Percentiles rank a stretch among this genome's conserved stretches.
Evolutionary conservation across 345 rosid genomes (phyloP).

Genomic region (Syzygium oleosum): DNA sequence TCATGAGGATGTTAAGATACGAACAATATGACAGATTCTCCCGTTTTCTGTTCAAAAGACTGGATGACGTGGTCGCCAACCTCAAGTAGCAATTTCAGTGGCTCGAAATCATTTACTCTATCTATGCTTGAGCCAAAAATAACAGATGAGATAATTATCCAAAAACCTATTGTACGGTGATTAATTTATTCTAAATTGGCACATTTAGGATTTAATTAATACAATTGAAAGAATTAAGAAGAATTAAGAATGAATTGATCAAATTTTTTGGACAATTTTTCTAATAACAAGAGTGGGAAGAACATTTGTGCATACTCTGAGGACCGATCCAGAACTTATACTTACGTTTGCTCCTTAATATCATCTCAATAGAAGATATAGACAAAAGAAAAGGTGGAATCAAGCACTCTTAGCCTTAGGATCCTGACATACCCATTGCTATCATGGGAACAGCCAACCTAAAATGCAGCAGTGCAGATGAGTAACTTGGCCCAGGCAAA

Average conservation of each 20-base stretch:
- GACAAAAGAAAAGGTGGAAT: not conserved
- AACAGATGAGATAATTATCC: not conserved
- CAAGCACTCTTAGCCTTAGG: fast-evolving
- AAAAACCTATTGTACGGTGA: no score
- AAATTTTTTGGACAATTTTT: no score
- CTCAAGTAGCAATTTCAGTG: not conserved
- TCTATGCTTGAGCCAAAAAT: not conserved
- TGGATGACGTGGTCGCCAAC: not conserved
- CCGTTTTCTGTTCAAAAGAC: not conserved
- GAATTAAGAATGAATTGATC: no score
- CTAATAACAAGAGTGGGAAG: no score
- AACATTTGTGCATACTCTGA: no score
- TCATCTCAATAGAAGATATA: not conserved
- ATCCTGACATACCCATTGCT: not conserved
- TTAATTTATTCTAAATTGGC: no score
- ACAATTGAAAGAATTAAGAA: no score
- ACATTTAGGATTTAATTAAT: no score
- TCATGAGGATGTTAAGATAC: not conserved
- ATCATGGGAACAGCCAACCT: not conserved
- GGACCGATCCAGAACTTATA: not conserved
- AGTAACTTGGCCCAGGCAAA: not conserved
- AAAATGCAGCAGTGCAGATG: not conserved
- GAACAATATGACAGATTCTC: not conserved
- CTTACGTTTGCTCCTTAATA: not conserved
- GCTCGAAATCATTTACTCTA: not conserved